phyloP scores from a whole-genome alignment of 495 filamentous ascomycete genomes.

The Aspergillus indologenus region DNA sequence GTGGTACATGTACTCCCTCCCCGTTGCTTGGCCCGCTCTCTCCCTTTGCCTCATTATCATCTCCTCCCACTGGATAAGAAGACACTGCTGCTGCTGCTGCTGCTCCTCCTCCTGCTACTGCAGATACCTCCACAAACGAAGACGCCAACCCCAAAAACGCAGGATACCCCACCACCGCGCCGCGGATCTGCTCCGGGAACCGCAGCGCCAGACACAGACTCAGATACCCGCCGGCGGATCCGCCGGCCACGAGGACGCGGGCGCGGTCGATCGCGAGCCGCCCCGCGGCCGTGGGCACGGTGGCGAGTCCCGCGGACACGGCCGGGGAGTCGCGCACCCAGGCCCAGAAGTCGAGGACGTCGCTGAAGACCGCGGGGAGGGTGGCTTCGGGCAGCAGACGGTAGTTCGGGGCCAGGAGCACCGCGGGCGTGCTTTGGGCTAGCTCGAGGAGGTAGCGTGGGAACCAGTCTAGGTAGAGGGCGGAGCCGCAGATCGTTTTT shows the following conservation, averaged over 20 bases:
- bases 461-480: slow-evolving; percentile 29
- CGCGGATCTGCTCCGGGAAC: slow-evolving; percentile 21
- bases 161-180: slow-evolving; percentile 18
- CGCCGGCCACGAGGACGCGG: slow-evolving; percentile 29
- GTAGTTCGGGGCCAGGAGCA: slow-evolving; percentile 48
- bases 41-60: too few relatives aligned
- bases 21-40: too few relatives aligned
- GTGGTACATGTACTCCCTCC: too few relatives aligned
- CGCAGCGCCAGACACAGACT: slow-evolving; percentile 26
- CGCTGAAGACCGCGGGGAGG: slow-evolving; percentile 45
- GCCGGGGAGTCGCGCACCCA: slow-evolving; percentile 36
- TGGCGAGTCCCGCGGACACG: slow-evolving; percentile 18
- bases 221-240: slow-evolving; percentile 36
- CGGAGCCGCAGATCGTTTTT: slow-evolving; percentile 28
- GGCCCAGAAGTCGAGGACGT: slow-evolving; percentile 49
- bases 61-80: too few relatives aligned
- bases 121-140: too few relatives aligned
- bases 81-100: too few relatives aligned
- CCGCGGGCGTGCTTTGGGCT: slow-evolving; percentile 30
- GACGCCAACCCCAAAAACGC: slow-evolving; percentile 3
- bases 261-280: slow-evolving; percentile 24
- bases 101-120: too few relatives aligned
- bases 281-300: too few relatives aligned
- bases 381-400: slow-evolving; percentile 50
- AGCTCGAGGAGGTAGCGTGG: slow-evolving; percentile 34